These are phyloP conservation scores for Pythium oligandrum DNA, from an alignment of 352 stramenopile species.

Conservation along the genomic window DNA sequence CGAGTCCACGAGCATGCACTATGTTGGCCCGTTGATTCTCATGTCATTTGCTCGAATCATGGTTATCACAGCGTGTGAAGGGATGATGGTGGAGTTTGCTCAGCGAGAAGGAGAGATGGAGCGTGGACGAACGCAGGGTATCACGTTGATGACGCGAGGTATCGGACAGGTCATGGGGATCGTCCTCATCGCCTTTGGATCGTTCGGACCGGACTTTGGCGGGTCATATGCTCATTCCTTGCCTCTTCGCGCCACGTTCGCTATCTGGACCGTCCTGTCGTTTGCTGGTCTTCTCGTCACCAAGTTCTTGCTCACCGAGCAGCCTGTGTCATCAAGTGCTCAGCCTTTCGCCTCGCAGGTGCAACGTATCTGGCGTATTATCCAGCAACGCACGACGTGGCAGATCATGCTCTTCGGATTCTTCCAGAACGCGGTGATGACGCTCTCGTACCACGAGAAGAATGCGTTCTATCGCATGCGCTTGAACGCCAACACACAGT, in stretches of 20 bases:
- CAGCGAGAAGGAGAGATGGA: slow-evolving; percentile 23
- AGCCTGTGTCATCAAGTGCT: slow-evolving; percentile 8
- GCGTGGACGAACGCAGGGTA: slow-evolving; percentile 18
- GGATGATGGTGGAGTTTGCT: slow-evolving; percentile 25
- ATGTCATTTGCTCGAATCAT: slow-evolving; percentile 19
- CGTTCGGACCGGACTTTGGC: slow-evolving; percentile 17
- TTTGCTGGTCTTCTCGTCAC: slow-evolving; percentile 11
- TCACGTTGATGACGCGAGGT: slow-evolving; percentile 18
- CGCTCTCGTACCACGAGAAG: too few species aligned
- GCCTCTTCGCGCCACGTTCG: slow-evolving; percentile 16
- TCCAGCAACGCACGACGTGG: slow-evolving; percentile 19
- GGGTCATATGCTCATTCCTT: slow-evolving; percentile 16
- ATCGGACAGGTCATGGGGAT: slow-evolving; percentile 14
- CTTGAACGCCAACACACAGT: slow-evolving; percentile 10
- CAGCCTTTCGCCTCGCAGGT: slow-evolving; percentile 18
- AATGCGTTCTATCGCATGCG: slow-evolving; percentile 3
- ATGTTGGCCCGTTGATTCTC: slow-evolving; percentile 17
- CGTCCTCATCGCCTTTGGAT: slow-evolving; percentile 5
- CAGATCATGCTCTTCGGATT: slow-evolving; percentile 21
- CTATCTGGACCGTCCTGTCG: slow-evolving; percentile 5
- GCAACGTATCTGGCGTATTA: slow-evolving; percentile 16
- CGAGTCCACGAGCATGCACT: slow-evolving; percentile 10
- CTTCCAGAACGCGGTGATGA: slow-evolving; percentile 6
- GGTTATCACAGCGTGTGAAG: slow-evolving; percentile 19
- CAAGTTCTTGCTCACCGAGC: slow-evolving; percentile 13